Base-by-base conservation (phyloP, 1,284 basidiomycete species). In the Schizopora paradoxa region DNA sequence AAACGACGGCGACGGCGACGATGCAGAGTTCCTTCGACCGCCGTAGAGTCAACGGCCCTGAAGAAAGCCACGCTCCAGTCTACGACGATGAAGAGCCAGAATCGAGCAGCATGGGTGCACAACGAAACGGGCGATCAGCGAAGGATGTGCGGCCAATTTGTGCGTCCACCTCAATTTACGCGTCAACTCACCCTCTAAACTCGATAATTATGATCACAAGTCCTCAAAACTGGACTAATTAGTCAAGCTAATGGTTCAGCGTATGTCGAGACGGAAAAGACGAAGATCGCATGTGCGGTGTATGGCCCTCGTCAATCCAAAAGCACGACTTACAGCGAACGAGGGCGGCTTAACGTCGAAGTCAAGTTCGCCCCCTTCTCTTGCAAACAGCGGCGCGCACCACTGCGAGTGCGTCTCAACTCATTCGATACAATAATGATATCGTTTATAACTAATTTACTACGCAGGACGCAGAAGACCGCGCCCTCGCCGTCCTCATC, bases 331-430 rank as follows among this genome's bases (percentile, higher is more conserved):
- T 98, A 92, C 63, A 89, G 76, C 51, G 88, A 95, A 53, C 84
- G 82, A 52, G 95, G 94, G 0, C 80, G 80, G 48, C 67, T 99
- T 47, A 97, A 93, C 52, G 89, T 99, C 2, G 93, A 98, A 64
- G 88, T 97, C 51, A 97, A 98, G 65, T 97, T 95, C 61, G 79
- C 95, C 1, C 95, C 96, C 0, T 99, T 96, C 63, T 89, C 94
- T 4, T 89, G 82, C 54, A 66, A 71, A 22, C 72, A 73, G 22
- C 73, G 95, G 51, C 74, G 85, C 58, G 82, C 85, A 13, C 94
- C 95, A 0, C 78, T 96, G 56, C 83, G 90, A 53, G 95, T 95
- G 63, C 67, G 83, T 64, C 39, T 22, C 34, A 23, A 48, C 43
- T 25, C 44, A 21, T 28, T 36, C 25, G n/a, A n/a, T 25, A n/a